A percentile compares a stretch with the other conserved stretches of the same genome.
Evolutionary conservation across 345 rosid genomes (phyloP).

Genomic region (Trapa incisa): DNA sequence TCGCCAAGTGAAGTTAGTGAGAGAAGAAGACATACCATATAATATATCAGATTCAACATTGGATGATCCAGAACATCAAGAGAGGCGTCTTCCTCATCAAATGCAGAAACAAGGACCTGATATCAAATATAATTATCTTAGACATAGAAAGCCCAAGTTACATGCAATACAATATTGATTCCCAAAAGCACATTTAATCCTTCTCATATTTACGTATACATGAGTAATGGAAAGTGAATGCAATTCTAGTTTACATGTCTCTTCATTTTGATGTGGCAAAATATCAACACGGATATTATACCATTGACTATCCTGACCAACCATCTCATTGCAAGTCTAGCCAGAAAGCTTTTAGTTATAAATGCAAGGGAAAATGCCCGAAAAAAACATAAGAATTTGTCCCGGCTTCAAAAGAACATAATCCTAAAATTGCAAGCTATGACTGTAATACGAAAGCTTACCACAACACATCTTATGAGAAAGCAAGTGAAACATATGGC

Average conservation of each 20-base stretch:
- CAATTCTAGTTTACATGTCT: background rate
- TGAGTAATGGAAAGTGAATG: background rate
- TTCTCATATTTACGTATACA: background rate
- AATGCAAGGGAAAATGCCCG: background rate
- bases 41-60: constrained; percentile 74
- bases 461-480: constrained; percentile 86
- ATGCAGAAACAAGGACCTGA: constrained; percentile 80
- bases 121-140: background rate
- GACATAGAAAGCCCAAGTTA: background rate
- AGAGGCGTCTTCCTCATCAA: constrained; percentile 49
- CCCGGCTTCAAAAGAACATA: background rate
- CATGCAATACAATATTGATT: background rate
- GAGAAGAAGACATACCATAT: constrained; percentile 37
- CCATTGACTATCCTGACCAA: background rate
- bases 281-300: background rate
- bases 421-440: background rate
- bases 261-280: background rate
- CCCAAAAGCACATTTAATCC: background rate
- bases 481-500: constrained; percentile 95
- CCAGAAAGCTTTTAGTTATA: background rate
- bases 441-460: constrained; percentile 21
- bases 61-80: constrained; percentile 92
- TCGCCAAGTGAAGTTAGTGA: background rate
- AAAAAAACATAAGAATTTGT: background rate
- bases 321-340: no score